Evolutionary conservation across 257 asterid species (phyloP).

Genomic region (Solanum pimpinellifolium): DNA sequence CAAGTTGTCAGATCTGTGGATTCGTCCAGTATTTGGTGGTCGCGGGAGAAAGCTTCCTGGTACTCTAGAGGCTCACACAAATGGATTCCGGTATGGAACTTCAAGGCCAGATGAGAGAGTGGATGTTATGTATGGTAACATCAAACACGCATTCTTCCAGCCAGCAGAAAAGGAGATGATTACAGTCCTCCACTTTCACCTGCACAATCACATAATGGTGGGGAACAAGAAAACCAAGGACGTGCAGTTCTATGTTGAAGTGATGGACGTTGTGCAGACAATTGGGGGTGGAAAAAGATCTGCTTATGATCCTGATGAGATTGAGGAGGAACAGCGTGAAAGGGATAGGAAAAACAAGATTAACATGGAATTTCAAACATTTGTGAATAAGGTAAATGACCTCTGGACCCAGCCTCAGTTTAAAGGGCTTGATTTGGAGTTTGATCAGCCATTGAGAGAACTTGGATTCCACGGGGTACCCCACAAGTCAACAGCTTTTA

Average conservation of each 20-base stretch:
- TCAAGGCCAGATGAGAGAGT: slow-evolving; percentile 13
- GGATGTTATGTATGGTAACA: slow-evolving; percentile 15
- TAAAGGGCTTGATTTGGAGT: slow-evolving; percentile 15
- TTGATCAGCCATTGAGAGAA: slow-evolving; percentile 19
- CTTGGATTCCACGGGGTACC: slow-evolving; percentile 25
- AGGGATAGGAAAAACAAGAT: slow-evolving; percentile 13
- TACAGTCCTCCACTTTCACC: slow-evolving; percentile 21
- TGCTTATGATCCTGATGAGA: slow-evolving; percentile 21
- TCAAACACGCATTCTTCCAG: slow-evolving; percentile 23
- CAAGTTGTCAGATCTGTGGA: slow-evolving; percentile 4
- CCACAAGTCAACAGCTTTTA: slow-evolving; percentile 11
- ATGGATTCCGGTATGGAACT: slow-evolving; percentile 18
- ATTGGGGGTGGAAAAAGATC: slow-evolving; percentile 16
- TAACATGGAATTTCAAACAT: slow-evolving; percentile 14
- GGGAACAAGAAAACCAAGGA: slow-evolving; percentile 28
- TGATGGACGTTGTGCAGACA: slow-evolving; percentile 17
- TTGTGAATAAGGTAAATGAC: slow-evolving; percentile 14
- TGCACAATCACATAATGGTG: slow-evolving; percentile 24
- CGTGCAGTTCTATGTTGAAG: slow-evolving; percentile 26
- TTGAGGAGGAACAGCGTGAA: slow-evolving; percentile 20
- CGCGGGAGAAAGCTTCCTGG: slow-evolving; percentile 21
- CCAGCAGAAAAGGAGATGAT: slow-evolving; percentile 28
- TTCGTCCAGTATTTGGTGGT: slow-evolving; percentile 17
- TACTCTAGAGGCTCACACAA: slow-evolving; percentile 12
- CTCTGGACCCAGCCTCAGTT: slow-evolving; percentile 19